Evolutionary conservation across 768 basidiomycete species (phyloP), one percentile per base, ranked within the genome.

Genomic region (Serendipita indica): DNA sequence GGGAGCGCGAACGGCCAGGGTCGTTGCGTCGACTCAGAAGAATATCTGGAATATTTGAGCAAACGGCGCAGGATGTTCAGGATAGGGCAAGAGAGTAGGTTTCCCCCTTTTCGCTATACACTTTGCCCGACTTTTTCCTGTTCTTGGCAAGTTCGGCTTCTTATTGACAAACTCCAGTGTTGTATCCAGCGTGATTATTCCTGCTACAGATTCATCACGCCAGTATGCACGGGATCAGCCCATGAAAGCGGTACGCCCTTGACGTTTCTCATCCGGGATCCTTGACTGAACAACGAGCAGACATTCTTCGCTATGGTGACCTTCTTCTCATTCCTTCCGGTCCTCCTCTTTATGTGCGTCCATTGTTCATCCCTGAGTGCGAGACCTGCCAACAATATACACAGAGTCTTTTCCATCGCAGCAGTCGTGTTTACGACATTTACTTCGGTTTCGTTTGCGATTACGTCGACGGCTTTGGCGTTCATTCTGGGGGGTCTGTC

Each of bases 31-130:
- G 41, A 5, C 41, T 43, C 18, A 6, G 41, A 6, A 6, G 41
- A n/a, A 43, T 43, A 43, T 43, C 41, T n/a, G 41, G 41, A 6
- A 43, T 43, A 25, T 43, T 43, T 43, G 41, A 43, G 41, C 41
- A 43, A 25, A 43, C 41, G 6, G 41, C 41, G 6, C 18, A 18
- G 41, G 41, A 43, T 43, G 41, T 43, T 18, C 41, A 43, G 27
- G 41, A 43, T 7, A 25, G 41, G 6, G 41, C 41, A 18, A 43
- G 41, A 43, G 27, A 43, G 41, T 43, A 6, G 2, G 41, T 1
- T 18, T 43, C n/a, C n/a, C n/a, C n/a, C n/a, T n/a, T n/a, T n/a
- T n/a, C n/a, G n/a, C n/a, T n/a, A n/a, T n/a, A n/a, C n/a, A n/a
- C n/a, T n/a, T n/a, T n/a, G n/a, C n/a, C n/a, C n/a, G n/a, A n/a